Base-by-base conservation (phyloP, 192 early-diverging fungal genomes). In the Pilaira anomala region DNA sequence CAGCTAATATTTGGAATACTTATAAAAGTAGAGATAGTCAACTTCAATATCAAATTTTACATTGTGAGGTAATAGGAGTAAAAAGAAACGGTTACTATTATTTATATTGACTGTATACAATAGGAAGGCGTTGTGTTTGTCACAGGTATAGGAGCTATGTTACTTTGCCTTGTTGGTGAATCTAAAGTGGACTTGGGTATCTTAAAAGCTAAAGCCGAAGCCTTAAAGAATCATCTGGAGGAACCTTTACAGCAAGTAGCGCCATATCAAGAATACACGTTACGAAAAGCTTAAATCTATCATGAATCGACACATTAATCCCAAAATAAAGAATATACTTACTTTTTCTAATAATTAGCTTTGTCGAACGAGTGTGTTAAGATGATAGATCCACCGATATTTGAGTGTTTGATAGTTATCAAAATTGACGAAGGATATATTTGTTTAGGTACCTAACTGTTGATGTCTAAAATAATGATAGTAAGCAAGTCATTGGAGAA, bases 1-100 rank as follows among this genome's bases (percentile, higher is more conserved):
- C 80, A 1, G 80, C 83, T 42, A 85, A 85, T 66, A 71, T 85
- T 19, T 85, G 83, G 83, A 77, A 70, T 29, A 84, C 79, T 22
- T 78, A 82, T 22, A 75, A 76, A 62, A 78, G 76, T 65, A 68
- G 68, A 48, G 71, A 52, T 44, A 36, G 8, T 3, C 40, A 48
- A 0, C 61, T 80, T 45, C 68, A 72, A 12, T 80, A 75, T 55
- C 58, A 78, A 46, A 73, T 82, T 41, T 63, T 79, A 3, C 72
- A 79, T 21, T 82, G 80, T 40, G 73, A 82, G 71, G 80, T 82
- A 66, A 55, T n/a, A n/a, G n/a, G n/a, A n/a, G n/a, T n/a, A n/a
- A n/a, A n/a, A n/a, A n/a, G n/a, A n/a, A n/a, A n/a, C n/a, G n/a
- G n/a, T n/a, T n/a, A n/a, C n/a, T n/a, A n/a, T n/a, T n/a, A n/a